phyloP scores from a whole-genome alignment of 2,329 filamentous ascomycete genomes.

The Fusarium verrucosum region DNA sequence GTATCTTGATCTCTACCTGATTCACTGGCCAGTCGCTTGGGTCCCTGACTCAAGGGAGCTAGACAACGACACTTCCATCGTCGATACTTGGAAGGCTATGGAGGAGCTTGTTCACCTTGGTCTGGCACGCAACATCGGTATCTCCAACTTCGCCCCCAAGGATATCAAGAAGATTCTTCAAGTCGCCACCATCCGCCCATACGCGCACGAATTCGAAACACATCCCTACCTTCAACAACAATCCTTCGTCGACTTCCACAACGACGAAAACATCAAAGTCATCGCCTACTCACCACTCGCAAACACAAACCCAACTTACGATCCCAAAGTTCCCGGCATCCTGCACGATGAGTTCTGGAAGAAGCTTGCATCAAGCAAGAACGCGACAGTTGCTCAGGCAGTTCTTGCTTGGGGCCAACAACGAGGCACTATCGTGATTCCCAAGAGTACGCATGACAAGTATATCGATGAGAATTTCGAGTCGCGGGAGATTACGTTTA shows the following conservation, averaged over 20 bases:
- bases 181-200: conserved; percentile 43
- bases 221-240: conserved; percentile 66
- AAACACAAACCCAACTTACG: conserved; percentile 37
- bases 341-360: conserved; percentile 34
- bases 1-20: conserved; percentile 48
- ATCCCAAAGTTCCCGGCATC: conserved; percentile 33
- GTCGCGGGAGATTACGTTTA: conserved; percentile 27
- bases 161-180: conserved; percentile 57
- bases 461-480: conserved; percentile 36
- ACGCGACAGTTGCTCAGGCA: conserved; percentile 35
- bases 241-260: conserved; percentile 41
- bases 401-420: conserved; percentile 40
- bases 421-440: conserved; percentile 33
- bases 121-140: conserved; percentile 53
- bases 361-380: conserved; percentile 26
- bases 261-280: conserved; percentile 43
- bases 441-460: conserved; percentile 33
- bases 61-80: conserved; percentile 34
- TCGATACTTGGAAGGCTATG: conserved; percentile 48
- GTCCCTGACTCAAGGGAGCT: conserved; percentile 30
- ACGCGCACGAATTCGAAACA: conserved; percentile 56
- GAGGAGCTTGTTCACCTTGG: conserved; percentile 40
- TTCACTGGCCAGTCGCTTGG: conserved; percentile 45
- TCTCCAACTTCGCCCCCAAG: conserved; percentile 66
- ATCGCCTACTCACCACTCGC: conserved; percentile 39